phyloP scores from a whole-genome alignment of 805 yeast genomes.

The Tetrapisispora fleetii region DNA sequence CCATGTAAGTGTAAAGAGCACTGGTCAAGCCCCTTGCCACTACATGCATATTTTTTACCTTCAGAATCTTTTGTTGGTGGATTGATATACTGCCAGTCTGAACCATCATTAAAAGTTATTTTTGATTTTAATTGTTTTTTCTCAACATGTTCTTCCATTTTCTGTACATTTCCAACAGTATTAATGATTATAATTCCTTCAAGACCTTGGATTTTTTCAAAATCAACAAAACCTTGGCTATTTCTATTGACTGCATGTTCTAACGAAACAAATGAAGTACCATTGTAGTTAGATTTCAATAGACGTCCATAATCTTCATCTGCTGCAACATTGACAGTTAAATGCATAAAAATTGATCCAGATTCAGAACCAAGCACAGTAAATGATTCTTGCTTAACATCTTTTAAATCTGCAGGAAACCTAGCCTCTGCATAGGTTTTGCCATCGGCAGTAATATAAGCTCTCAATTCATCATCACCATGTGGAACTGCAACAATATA shows the following conservation, averaged over 20 bases:
- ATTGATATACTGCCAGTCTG: slow-evolving; percentile 62
- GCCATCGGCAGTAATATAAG: slow-evolving; percentile 76
- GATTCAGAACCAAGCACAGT: slow-evolving; percentile 69
- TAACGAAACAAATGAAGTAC: slow-evolving; percentile 71
- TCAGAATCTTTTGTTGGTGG: slow-evolving; percentile 63
- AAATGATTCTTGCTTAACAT: slow-evolving; percentile 57
- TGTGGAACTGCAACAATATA: slow-evolving; percentile 58
- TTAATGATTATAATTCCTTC: slow-evolving; percentile 81
- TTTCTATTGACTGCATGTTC: slow-evolving; percentile 69
- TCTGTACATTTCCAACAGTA: slow-evolving; percentile 47
- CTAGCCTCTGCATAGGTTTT: slow-evolving; percentile 61
- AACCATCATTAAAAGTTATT: slow-evolving; percentile 86
- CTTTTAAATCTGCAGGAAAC: slow-evolving; percentile 57
- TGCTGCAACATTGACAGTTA: slow-evolving; percentile 47
- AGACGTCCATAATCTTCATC: slow-evolving; percentile 65
- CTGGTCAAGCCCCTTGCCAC: slow-evolving; percentile 38
- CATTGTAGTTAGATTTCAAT: slow-evolving; percentile 83
- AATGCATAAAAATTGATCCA: slow-evolving; percentile 70
- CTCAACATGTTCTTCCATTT: slow-evolving; percentile 28
- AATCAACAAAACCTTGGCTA: slow-evolving; percentile 69
- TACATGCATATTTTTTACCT: slow-evolving; percentile 49
- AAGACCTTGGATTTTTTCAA: slow-evolving; percentile 68
- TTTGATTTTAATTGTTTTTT: slow-evolving; percentile 55
- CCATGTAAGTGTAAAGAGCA: slow-evolving; percentile 87
- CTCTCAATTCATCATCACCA: slow-evolving; percentile 45